phyloP scores from a whole-genome alignment of 768 basidiomycete species.

The Lactarius sp. region DNA sequence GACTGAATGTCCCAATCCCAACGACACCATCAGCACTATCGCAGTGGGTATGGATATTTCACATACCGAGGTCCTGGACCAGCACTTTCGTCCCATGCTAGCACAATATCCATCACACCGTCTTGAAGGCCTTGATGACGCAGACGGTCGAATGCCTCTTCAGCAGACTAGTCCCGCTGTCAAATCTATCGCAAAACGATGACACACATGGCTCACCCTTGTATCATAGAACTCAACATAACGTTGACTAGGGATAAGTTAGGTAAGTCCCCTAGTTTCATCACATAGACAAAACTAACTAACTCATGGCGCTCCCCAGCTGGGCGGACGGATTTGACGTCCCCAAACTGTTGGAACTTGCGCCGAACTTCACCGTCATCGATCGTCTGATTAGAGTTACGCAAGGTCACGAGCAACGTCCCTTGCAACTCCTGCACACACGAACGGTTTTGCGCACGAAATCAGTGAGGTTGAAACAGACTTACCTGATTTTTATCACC shows the following conservation, averaged over 20 bases:
- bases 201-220: conserved; percentile 46
- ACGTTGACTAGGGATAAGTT: conserved; percentile 57
- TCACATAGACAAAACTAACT: not conserved
- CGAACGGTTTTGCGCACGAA: not conserved
- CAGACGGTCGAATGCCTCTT: conserved; percentile 74
- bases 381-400: conserved; percentile 64
- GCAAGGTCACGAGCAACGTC: conserved; percentile 71
- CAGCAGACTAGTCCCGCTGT: conserved; percentile 51
- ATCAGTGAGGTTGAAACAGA: not conserved
- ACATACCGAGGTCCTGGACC: conserved; percentile 36
- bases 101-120: conserved; percentile 83
- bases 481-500: conserved; percentile 82
- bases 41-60: conserved; percentile 6
- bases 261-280: conserved; percentile 8
- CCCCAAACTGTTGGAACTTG: conserved; percentile 85
- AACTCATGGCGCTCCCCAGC: conserved; percentile 57
- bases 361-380: conserved; percentile 83
- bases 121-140: conserved; percentile 76
- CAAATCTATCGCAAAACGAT: not conserved
- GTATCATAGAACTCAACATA: conserved; percentile 95
- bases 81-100: conserved; percentile 71
- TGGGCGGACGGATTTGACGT: conserved; percentile 75
- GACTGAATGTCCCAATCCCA: conserved; percentile 27
- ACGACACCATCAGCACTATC: not conserved
- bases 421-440: conserved; percentile 67